Evolutionary conservation across 345 rosid species (phyloP), one percentile per base, ranked within the genome.

Genomic region (Conringia planisiliqua): DNA sequence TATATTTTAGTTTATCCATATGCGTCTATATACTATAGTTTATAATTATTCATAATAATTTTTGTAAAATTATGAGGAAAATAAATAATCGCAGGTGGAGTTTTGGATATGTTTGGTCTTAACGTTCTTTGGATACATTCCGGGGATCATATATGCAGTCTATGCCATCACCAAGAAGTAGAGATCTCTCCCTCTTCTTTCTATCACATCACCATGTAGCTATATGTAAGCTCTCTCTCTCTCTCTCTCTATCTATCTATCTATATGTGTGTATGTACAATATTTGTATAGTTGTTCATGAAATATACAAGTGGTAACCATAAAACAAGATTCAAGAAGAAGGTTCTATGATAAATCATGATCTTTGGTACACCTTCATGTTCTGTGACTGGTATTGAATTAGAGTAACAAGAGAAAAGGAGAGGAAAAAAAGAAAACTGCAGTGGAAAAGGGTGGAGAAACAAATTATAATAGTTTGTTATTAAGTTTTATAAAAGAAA

Each of bases 101-200:
- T 89, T 91, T 66, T 91, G 97, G 97, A 88, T 92, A 76, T 92
- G 96, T 80, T 82, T 92, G 78, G 2, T 84, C 2, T 80, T 92
- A 40, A 90, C 94, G 6, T 1, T 92, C 9, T 62, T 90, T 0
- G 94, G 96, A 0, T 92, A 85, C 62, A 5, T 90, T 33, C 97
- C 97, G n/a, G 97, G 97, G 30, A 92, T 92, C 70, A 79, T 90
- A 6, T 92, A 92, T 42, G 96, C 96, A 12, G 20, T 90, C 72
- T 92, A 87, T 70, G 82, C 73, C 78, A 83, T 91, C 72, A 89
- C 93, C 83, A 89, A 85, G 86, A 30, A 29, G 22, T 7, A 14
- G 61, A 14, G 30, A 62, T 12, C n/a, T 61, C 58, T 35, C 18
- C 4, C 1, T 51, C 42, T 61, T 36, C 11, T 9, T 24, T 24